These are phyloP conservation scores for Ilyonectria robusta DNA, from an alignment of 2,329 filamentous ascomycete genomes.

Conservation along the genomic window DNA sequence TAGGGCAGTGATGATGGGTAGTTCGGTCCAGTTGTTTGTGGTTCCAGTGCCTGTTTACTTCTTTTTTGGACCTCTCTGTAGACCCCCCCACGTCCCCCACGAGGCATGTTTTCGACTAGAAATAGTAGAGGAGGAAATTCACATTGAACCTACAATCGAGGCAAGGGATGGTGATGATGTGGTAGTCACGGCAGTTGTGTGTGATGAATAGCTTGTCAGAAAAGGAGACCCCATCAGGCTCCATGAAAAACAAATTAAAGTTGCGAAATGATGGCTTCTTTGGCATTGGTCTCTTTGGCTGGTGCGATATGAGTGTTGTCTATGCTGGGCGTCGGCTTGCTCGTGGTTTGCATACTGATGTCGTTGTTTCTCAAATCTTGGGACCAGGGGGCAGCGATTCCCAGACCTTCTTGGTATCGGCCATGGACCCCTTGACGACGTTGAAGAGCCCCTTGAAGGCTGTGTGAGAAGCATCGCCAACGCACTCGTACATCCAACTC, in stretches of 20 bases:
- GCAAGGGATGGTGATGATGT: slow-evolving; percentile 29
- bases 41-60: slow-evolving; percentile 16
- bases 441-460: slow-evolving; percentile 82
- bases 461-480: slow-evolving; percentile 82
- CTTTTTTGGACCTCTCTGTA: slow-evolving; percentile 19
- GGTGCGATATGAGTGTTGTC: slow-evolving; percentile 4
- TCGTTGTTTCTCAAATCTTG: slow-evolving; percentile 61
- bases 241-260: slow-evolving; percentile 29
- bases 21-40: not conserved
- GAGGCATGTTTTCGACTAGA: slow-evolving; percentile 27
- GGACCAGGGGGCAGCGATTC: slow-evolving; percentile 72
- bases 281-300: not conserved
- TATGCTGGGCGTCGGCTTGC: slow-evolving; percentile 2
- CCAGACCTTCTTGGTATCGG: slow-evolving; percentile 79
- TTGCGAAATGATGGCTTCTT: slow-evolving; percentile 14
- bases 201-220: slow-evolving; percentile 30
- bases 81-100: slow-evolving; percentile 4
- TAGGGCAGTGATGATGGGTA: not conserved
- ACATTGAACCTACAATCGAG: slow-evolving; percentile 22
- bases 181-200: slow-evolving; percentile 31
- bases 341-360: slow-evolving; percentile 7
- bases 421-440: slow-evolving; percentile 83
- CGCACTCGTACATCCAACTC: slow-evolving; percentile 89
- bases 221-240: slow-evolving; percentile 3
- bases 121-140: slow-evolving; percentile 37